Evolutionary conservation across 2,329 filamentous ascomycete genomes (phyloP), one percentile per base, ranked within the genome.

Genomic region (Chrysoporthe puriensis): DNA sequence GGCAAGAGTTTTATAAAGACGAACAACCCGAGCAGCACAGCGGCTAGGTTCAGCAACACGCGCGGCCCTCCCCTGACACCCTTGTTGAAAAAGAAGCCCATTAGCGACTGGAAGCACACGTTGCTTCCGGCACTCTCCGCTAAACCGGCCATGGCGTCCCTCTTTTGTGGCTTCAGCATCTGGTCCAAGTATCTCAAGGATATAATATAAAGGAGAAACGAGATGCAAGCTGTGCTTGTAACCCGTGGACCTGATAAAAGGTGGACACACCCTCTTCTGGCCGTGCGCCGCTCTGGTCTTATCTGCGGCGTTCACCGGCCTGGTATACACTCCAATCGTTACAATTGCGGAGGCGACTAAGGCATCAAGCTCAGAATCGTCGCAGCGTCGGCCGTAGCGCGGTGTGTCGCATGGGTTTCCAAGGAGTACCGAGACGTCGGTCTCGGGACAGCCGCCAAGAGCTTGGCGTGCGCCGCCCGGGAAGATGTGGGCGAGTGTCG

Each of bases 81-180:
- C 32, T 72, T 70, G 44, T 71, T 71, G 18, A 74, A 76, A 59
- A 76, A 75, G 62, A 76, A 76, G 60, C 70, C 71, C 11, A 77
- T 68, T 1, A 76, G 44, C 26, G 69, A 62, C 42, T 64, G 60
- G 63, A 70, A 58, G 57, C 67, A 70, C 40, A 63, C 32, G 46
- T 58, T 57, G n/a, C 64, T 44, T 43, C 46, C 46, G 43, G 57
- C 46, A 16, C 44, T 61, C 2, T 68, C 32, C 21, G 50, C 52
- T 54, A 64, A 32, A n/a, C 62, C 44, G 58, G 66, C 44, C 68
- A 70, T 70, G 62, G 16, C 59, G 68, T 13, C 62, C 62, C 59
- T 54, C 40, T 43, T 60, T 43, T 46, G 14, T 57, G 36, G 44
- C 42, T 63, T 70, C 52, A 60, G 65, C 65, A 67, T 50, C 50